Evolutionary conservation across 176 grass and related monocot genomes (phyloP), one percentile per base, ranked within the genome.

Genomic region (Guadua angustifolia): DNA sequence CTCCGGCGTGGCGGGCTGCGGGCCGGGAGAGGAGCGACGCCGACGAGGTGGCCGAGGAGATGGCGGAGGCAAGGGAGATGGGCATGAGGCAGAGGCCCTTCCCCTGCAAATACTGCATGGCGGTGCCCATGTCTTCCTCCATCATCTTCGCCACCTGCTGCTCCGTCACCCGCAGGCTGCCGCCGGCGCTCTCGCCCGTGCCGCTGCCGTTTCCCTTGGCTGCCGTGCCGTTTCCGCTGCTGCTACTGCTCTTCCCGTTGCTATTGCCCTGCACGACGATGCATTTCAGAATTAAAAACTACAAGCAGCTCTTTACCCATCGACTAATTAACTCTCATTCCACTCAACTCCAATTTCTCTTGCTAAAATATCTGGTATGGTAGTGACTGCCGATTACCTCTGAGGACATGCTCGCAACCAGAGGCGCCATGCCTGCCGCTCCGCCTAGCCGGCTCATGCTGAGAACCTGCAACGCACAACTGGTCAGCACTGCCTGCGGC

Each of bases 51-150:
- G 89, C 92, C 3, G 95, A 91, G 43, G 95, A 95, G 79, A 98
- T 98, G 82, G 95, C 93, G 4, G 93, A 95, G 26, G 93, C 95
- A 38, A 98, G 95, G 61, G 95, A 98, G 87, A 98, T 98, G 38
- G 95, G 95, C 95, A 98, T 98, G 43, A 98, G 95, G 87, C 95
- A 98, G 57, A 98, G 93, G 8, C 93, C 95, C 82, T 98, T 98
- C 5, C 95, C 95, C 59, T 98, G 93, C 55, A 98, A 93, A 76
- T 98, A 98, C 73, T 98, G 93, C 95, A 98, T 98, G 14, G 95
- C 95, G 0, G 93, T 93, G 46, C 95, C 95, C 95, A 95, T 98
- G 93, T 98, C 93, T 71, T 98, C 93, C 84, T 95, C 93, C 95
- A 98, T 98, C 83, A 98, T 86, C 85, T 92, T 95, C 12, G 93